Conservation (phyloP, 495 filamentous ascomycete genomes). For the Lasiosphaeriaceae sp. region DNA sequence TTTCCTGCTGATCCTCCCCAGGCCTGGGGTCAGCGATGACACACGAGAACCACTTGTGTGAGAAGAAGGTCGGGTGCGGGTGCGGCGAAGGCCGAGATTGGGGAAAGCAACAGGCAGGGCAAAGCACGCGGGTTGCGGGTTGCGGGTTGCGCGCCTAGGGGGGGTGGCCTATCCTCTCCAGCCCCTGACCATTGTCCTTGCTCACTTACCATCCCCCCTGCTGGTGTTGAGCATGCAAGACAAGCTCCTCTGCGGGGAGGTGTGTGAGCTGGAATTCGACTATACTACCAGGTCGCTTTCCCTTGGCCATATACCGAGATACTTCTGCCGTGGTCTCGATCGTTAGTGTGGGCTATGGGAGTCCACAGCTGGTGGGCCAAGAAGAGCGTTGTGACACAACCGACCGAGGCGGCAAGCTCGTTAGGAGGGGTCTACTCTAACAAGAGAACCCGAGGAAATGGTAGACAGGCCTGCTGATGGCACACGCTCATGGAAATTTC, state of each 20-base stretch:
- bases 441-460: no score
- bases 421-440: no score
- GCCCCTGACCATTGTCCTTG: background rate
- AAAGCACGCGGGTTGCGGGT: background rate
- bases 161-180: background rate
- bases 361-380: no score
- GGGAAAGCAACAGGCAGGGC: background rate
- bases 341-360: no score
- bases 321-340: no score
- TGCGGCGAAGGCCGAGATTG: background rate
- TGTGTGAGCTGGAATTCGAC: no score
- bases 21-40: background rate
- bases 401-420: no score
- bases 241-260: background rate
- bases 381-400: no score
- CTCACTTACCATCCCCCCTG: background rate
- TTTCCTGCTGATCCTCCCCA: background rate
- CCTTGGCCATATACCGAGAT: no score
- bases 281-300: no score
- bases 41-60: background rate
- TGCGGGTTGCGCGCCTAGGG: background rate
- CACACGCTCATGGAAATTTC: no score
- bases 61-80: background rate
- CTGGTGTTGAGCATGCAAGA: background rate
- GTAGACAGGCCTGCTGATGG: no score